Conservation (phyloP, 2,329 filamentous ascomycete genomes). For the Pseudogymnoascus sp. region DNA sequence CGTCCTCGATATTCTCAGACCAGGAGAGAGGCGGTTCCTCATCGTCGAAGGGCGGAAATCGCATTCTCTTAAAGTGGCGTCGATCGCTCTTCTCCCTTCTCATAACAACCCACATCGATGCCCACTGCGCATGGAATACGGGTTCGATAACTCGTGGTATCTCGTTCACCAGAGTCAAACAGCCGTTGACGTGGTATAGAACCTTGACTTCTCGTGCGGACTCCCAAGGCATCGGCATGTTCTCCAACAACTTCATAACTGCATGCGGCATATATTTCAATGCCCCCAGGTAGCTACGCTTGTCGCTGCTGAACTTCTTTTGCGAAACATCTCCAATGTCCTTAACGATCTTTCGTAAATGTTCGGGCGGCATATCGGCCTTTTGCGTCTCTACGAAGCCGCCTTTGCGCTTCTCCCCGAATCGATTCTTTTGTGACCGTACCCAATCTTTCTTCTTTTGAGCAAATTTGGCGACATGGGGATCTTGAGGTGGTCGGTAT, state of each 20-base stretch:
- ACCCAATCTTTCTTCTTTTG: constrained; percentile 99
- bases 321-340: constrained; percentile 99
- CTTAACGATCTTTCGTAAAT: constrained; percentile 94
- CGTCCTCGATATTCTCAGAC: constrained; percentile 98
- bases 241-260: constrained; percentile 91
- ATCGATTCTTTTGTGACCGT: constrained; percentile 79
- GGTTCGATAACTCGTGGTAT: constrained; percentile 94
- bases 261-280: constrained; percentile 99
- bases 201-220: constrained; percentile 94
- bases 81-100: constrained; percentile 94
- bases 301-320: constrained; percentile 98
- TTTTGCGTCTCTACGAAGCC: constrained; percentile 98
- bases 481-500: constrained; percentile 70
- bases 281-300: constrained; percentile 92
- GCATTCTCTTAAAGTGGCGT: constrained; percentile 95
- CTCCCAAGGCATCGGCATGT: constrained; percentile 99
- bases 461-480: constrained; percentile 85
- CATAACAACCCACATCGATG: constrained; percentile 99
- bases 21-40: constrained; percentile 95
- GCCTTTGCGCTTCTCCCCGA: constrained; percentile 92
- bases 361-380: constrained; percentile 96
- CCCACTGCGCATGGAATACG: constrained; percentile 97
- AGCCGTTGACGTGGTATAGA: constrained; percentile 95
- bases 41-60: constrained; percentile 96
- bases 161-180: constrained; percentile 93